Evolutionary conservation across 768 basidiomycete genomes (phyloP), one percentile per base, ranked within the genome.

Genomic region (Phlebiopsis flavidoalba): DNA sequence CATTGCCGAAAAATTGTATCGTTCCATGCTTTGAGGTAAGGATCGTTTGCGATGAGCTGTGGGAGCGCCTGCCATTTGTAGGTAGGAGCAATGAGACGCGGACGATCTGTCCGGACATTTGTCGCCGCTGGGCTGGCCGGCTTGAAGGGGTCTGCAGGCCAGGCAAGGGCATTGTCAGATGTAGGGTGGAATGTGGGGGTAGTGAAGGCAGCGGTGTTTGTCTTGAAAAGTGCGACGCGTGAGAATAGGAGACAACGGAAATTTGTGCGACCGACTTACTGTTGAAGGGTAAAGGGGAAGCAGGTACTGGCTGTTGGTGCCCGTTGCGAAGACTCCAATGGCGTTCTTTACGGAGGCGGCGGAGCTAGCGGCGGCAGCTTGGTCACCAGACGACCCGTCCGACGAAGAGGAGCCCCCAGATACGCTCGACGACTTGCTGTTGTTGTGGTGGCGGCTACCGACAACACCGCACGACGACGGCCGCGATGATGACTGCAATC

Each of bases 61-160:
- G 89, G 85, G 24, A 99, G 84, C 12, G 85, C 91, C 15, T 80
- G 73, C 96, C 97, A 98, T 74, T 93, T 95, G 81, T 94, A 95
- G 10, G 80, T 67, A 22, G 96, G 94, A 15, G 96, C 97, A 66
- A 97, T 88, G 53, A 99, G 81, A 48, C 92, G 89, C 24, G 97
- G 97, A 62, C 95, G 89, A 68, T 92, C 88, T 8, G 86, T 66
- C 49, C 93, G 88, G 36, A 87, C 77, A 53, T 72, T 73, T 40
- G 86, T 85, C n/a, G 81, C 79, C 46, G 71, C 71, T 10, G 91
- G 87, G 65, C 72, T 85, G 40, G 83, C 69, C 19, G 93, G 89
- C 48, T 84, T 71, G 71, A 87, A 92, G 6, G 91, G 70, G 71
- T 98, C 96, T 52, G 76, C 66, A 3, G 93, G 94, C 95, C 95